Conservation (phyloP, 768 basidiomycete genomes). For the Termitomyces sp. region DNA sequence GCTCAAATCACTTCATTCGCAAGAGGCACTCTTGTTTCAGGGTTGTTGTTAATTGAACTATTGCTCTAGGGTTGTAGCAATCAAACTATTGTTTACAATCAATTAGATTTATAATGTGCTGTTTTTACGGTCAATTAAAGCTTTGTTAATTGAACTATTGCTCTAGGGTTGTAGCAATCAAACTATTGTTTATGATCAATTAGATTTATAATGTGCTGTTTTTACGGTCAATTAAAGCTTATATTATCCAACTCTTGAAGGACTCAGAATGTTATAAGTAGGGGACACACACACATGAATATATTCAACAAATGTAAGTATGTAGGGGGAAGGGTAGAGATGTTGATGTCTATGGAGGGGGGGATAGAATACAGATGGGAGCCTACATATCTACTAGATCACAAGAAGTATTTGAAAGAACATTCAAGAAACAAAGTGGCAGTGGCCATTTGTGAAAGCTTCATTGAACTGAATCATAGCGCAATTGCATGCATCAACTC, state of each 20-base stretch:
- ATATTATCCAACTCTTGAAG: too few relatives aligned
- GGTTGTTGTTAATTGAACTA: not conserved
- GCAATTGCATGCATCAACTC: not conserved
- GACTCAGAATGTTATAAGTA: too few relatives aligned
- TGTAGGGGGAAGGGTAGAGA: not conserved
- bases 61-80: too few relatives aligned
- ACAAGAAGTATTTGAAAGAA: not conserved
- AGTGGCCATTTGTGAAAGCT: not conserved
- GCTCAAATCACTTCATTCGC: not conserved
- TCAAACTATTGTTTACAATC: too few relatives aligned
- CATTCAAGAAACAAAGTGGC: not conserved
- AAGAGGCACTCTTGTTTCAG: not conserved
- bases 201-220: too few relatives aligned
- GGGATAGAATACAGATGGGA: not conserved
- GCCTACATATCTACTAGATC: not conserved
- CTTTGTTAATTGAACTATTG: too few relatives aligned
- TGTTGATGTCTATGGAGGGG: not conserved
- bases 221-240: too few relatives aligned
- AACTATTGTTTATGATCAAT: too few relatives aligned
- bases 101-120: too few relatives aligned
- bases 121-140: too few relatives aligned
- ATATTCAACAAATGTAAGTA: not conserved
- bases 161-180: too few relatives aligned
- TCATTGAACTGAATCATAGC: not conserved
- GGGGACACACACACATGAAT: not conserved